A percentile compares a stretch with the other conserved stretches of the same genome.
Evolutionary conservation across 1,139 yeast species (phyloP).

Genomic region (Debaryomyces psychrophilus): DNA sequence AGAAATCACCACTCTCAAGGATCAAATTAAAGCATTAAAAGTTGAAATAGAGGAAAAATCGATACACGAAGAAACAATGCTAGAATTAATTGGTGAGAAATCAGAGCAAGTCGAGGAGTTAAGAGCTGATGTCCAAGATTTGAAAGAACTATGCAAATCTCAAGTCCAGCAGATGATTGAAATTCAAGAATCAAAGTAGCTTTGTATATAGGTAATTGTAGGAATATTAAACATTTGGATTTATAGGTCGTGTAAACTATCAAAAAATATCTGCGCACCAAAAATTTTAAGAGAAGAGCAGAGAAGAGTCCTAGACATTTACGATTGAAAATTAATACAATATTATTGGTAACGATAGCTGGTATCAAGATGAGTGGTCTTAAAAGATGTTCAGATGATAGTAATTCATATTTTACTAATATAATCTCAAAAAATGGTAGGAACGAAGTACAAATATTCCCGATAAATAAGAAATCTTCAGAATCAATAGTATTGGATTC

Average conservation of each 20-base stretch:
- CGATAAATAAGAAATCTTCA: constrained; percentile 15
- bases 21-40: constrained; percentile 38
- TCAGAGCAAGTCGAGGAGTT: constrained; percentile 85
- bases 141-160: constrained; percentile 76
- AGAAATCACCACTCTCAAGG: constrained; percentile 44
- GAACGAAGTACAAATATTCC: constrained; percentile 39
- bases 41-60: constrained; percentile 40
- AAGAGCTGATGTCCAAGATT: constrained; percentile 82
- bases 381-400: constrained; percentile 21
- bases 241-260: constrained; percentile 10
- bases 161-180: constrained; percentile 89
- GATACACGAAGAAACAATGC: constrained; percentile 58
- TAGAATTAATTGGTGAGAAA: constrained; percentile 85
- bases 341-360: background rate
- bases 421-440: constrained; percentile 36
- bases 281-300: constrained; percentile 11
- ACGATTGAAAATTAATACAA: background rate
- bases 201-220: constrained; percentile 5
- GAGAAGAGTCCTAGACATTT: background rate
- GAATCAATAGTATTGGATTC: constrained; percentile 9
- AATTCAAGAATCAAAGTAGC: constrained; percentile 44
- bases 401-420: constrained; percentile 32
- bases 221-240: background rate
- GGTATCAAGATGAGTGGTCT: constrained; percentile 11
- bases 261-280: constrained; percentile 10